Evolutionary conservation across 352 stramenopile species (phyloP), one percentile per base, ranked within the genome.

Genomic region (Phytophthora nicotianae): DNA sequence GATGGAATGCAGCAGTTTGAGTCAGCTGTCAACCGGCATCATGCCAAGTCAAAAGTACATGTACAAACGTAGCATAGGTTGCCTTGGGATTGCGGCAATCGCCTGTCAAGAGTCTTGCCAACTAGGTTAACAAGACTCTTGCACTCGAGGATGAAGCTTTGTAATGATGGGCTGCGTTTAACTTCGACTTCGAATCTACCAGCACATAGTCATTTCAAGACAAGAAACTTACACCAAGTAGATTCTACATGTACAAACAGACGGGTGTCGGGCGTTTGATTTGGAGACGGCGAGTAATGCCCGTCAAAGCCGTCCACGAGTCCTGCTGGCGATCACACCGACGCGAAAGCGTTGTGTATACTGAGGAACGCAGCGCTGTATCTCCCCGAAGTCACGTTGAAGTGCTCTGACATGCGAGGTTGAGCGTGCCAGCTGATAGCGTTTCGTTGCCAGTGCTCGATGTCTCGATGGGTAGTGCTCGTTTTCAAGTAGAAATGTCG

Each of bases 1-100:
- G 62, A 66, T 61, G 41, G 9, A 20, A 26, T 10, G 50, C 49
- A 60, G 58, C 32, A 52, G 32, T 32, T 68, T 66, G 49, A 70
- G 43, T 62, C 55, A 61, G 54, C 33, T 70, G 56, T 58, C 35
- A 53, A 54, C n/a, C 35, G 11, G 40, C 20, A 11, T 21, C 17
- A 26, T 27, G 40, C 4, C 37, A 23, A 9, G 40, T 46, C 40
- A 26, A 24, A 16, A 24, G 14, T n/a, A n/a, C 35, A 20, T 41
- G 16, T 16, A 9, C 29, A n/a, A n/a, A n/a, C n/a, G n/a, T n/a
- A n/a, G n/a, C n/a, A n/a, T n/a, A n/a, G n/a, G n/a, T n/a, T n/a
- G n/a, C n/a, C n/a, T n/a, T n/a, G n/a, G n/a, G n/a, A n/a, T n/a
- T n/a, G n/a, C n/a, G n/a, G n/a, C n/a, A n/a, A n/a, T n/a, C n/a